phyloP scores from a whole-genome alignment of 495 filamentous ascomycete species.

The Beverwykella pulmonaria region DNA sequence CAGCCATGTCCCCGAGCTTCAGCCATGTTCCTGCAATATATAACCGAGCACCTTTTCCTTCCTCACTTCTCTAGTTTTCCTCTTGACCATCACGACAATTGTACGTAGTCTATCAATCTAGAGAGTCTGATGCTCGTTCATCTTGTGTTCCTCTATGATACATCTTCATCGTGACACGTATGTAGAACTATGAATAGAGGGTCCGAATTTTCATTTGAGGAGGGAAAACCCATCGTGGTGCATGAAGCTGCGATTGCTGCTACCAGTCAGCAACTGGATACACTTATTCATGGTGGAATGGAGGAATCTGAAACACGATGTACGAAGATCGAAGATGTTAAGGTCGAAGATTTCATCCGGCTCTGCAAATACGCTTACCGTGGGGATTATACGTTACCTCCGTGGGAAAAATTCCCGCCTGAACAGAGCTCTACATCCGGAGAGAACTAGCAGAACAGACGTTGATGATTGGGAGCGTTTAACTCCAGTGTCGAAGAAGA shows the following conservation, averaged over 20 bases:
- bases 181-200: no score
- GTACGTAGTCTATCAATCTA: no score
- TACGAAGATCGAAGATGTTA: slow-evolving; percentile 17
- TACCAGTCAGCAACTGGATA: slow-evolving; percentile 3
- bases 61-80: no score
- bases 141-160: no score
- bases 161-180: no score
- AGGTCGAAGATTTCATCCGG: slow-evolving; percentile 31
- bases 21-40: no score
- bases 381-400: slow-evolving; percentile 28
- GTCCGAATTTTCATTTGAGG: no score
- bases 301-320: slow-evolving; percentile 17
- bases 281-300: slow-evolving; percentile 29
- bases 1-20: no score
- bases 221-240: slow-evolving; percentile 21
- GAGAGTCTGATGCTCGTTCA: no score
- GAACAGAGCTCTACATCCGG: background rate
- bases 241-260: slow-evolving; percentile 28
- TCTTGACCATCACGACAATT: no score
- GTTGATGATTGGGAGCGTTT: background rate
- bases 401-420: slow-evolving; percentile 8
- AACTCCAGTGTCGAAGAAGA: background rate
- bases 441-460: background rate
- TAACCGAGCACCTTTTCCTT: no score
- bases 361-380: slow-evolving; percentile 35